phyloP scores from a whole-genome alignment of 176 grass and related monocot genomes.

The Musa acuminata region DNA sequence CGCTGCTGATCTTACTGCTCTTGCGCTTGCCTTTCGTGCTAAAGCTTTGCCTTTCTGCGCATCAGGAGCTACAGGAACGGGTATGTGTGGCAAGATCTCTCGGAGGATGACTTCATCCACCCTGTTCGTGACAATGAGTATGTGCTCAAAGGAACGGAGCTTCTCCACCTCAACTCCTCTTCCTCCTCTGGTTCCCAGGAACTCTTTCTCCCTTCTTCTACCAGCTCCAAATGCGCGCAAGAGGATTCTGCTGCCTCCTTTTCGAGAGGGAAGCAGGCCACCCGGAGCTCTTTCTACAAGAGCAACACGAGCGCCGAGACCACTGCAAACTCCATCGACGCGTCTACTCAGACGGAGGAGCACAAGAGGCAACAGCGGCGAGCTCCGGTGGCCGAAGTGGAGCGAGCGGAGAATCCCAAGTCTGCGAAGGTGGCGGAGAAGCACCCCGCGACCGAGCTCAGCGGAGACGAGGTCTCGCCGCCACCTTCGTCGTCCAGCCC shows the following conservation, averaged over 20 bases:
- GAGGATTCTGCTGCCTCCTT: conserved; percentile 2
- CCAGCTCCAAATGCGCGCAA: conserved; percentile 13
- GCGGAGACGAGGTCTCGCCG: conserved; percentile 51
- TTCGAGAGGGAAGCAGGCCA: conserved; percentile 21
- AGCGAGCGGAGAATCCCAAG: background rate
- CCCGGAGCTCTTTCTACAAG: conserved; percentile 20
- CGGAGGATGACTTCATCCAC: conserved; percentile 14
- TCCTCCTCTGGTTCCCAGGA: conserved; percentile 24
- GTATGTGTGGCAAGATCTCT: conserved; percentile 23
- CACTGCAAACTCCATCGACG: conserved; percentile 37
- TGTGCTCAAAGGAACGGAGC: conserved; percentile 20
- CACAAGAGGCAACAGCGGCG: background rate
- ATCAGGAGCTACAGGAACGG: conserved; percentile 24
- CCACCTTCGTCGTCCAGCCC: conserved; percentile 61
- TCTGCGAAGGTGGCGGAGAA: background rate
- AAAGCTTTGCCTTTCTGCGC: conserved; percentile 1
- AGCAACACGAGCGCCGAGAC: background rate
- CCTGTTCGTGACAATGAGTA: conserved; percentile 14
- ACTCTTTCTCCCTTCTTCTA: conserved; percentile 18
- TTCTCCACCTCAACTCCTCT: conserved; percentile 21
- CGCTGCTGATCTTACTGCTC: background rate
- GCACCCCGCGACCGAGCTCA: conserved; percentile 30
- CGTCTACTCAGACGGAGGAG: conserved; percentile 80
- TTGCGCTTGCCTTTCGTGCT: too few species aligned
- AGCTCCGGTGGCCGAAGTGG: background rate